Base-by-base conservation (phyloP, 208 protist genomes). In the Angomonas deanei region DNA sequence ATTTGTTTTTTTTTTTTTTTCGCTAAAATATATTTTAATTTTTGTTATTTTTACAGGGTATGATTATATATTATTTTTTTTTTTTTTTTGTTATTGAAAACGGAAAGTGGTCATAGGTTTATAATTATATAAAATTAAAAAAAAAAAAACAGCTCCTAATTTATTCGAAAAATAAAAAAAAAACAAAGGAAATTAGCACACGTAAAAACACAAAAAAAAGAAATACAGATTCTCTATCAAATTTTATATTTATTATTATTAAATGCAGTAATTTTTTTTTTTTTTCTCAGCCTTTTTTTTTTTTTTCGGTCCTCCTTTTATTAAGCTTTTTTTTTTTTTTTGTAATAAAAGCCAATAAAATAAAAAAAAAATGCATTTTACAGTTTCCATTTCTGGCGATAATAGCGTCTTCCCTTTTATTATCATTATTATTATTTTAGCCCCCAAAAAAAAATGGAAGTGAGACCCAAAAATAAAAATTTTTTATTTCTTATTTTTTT, bases 191-290 rank as follows among this genome's bases (percentile, higher is more conserved):
- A n/a, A n/a, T n/a, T n/a, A n/a, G n/a, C n/a, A n/a, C n/a, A n/a
- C n/a, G n/a, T n/a, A n/a, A n/a, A n/a, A n/a, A n/a, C n/a, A n/a
- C n/a, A n/a, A n/a, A n/a, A n/a, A n/a, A n/a, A n/a, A n/a, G n/a
- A n/a, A n/a, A n/a, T n/a, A n/a, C n/a, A n/a, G n/a, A n/a, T n/a
- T 42, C 15, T n/a, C 15, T 42, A 42, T 42, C 15, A 42, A n/a
- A n/a, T 15, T 42, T 42, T 42, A 42, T 53, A 53, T 53, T 53
- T 53, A 53, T 53, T 53, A 53, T n/a, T 42, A 42, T n/a, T 42
- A n/a, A 8, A 42, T 15, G 11, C n/a, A 53, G 6, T 53, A 23
- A 28, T 15, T 53, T 53, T 53, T 11, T 53, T 53, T 53, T 53
- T 28, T 26, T 53, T 53, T 53, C 47, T 26, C 21, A 8, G 5